These are phyloP conservation scores for Globisporangium abappressorium DNA, from an alignment of 352 stramenopile genomes.

Conservation along the genomic window DNA sequence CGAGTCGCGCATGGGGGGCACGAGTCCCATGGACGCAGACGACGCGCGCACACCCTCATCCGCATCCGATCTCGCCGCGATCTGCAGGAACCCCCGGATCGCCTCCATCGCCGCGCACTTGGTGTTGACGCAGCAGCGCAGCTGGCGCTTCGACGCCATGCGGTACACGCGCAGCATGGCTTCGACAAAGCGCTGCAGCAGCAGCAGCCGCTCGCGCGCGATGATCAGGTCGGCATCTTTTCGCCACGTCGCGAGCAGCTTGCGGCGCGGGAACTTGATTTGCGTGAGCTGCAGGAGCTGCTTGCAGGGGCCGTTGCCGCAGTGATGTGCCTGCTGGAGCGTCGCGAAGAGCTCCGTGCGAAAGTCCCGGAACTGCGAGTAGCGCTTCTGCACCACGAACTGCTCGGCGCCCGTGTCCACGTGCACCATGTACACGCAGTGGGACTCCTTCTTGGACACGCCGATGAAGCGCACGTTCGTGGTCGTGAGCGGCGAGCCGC, in stretches of 20 bases:
- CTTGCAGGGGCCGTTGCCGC: slow-evolving; percentile 40
- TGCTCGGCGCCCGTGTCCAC: slow-evolving; percentile 50
- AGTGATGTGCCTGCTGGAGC: slow-evolving; percentile 23
- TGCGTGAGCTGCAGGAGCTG: slow-evolving; percentile 35
- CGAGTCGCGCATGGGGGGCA: not conserved
- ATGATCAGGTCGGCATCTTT: slow-evolving; percentile 29
- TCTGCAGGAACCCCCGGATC: slow-evolving; percentile 52
- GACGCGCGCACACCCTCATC: slow-evolving; percentile 13
- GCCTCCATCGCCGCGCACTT: slow-evolving; percentile 39
- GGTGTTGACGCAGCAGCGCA: slow-evolving; percentile 56
- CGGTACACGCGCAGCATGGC: slow-evolving; percentile 51
- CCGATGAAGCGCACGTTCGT: slow-evolving; percentile 44
- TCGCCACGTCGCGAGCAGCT: slow-evolving; percentile 20
- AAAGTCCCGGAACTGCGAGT: slow-evolving; percentile 68
- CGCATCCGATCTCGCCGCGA: slow-evolving; percentile 23
- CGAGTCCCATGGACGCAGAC: not conserved
- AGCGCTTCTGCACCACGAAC: slow-evolving; percentile 64
- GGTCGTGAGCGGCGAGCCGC: slow-evolving; percentile 25
- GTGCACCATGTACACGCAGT: slow-evolving; percentile 57
- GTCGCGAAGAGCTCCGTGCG: slow-evolving; percentile 38
- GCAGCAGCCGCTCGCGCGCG: slow-evolving; percentile 27
- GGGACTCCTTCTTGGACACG: slow-evolving; percentile 29
- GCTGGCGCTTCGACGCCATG: slow-evolving; percentile 36
- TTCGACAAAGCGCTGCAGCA: slow-evolving; percentile 56
- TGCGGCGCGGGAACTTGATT: slow-evolving; percentile 58